These are phyloP conservation scores for Botrytis medusae DNA, from an alignment of 2,329 filamentous ascomycete genomes.

Conservation along the genomic window DNA sequence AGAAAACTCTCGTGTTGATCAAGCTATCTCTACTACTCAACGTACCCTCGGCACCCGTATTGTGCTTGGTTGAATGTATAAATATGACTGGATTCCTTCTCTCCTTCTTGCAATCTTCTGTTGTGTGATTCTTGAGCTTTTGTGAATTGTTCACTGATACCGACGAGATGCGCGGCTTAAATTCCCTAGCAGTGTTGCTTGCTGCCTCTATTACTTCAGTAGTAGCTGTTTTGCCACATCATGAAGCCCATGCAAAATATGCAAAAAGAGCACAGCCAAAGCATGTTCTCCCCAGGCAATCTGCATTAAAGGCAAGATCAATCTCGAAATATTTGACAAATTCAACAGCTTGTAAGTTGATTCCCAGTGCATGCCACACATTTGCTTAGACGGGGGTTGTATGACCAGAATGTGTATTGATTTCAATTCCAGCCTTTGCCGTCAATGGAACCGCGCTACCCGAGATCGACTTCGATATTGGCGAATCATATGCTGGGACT, in stretches of 20 bases:
- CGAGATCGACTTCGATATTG: conserved; percentile 38
- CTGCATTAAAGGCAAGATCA: conserved; percentile 21
- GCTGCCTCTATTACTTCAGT: conserved; percentile 6
- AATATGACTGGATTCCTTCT: neutral
- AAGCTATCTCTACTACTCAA: neutral
- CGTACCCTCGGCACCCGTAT: neutral
- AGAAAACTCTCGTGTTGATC: neutral
- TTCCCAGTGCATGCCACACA: neutral
- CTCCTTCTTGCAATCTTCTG: neutral
- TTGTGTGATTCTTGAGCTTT: neutral
- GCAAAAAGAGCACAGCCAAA: conserved; percentile 15
- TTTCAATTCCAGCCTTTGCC: conserved; percentile 31
- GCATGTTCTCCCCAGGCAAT: conserved; percentile 21
- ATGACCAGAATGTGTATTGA: neutral
- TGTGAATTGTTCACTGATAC: neutral
- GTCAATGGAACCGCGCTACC: conserved; percentile 37
- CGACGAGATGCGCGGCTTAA: conserved; percentile 14
- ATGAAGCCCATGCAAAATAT: conserved; percentile 18
- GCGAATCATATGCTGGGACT: conserved; percentile 41
- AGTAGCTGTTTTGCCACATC: neutral
- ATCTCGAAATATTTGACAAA: conserved; percentile 30
- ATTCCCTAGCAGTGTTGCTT: conserved; percentile 14
- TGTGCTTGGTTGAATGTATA: neutral
- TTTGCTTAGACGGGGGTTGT: neutral
- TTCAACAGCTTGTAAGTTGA: conserved; percentile 26